These are phyloP conservation scores for Neostapfia colusana DNA, from an alignment of 176 grass and related monocot species.

Conservation along the genomic window DNA sequence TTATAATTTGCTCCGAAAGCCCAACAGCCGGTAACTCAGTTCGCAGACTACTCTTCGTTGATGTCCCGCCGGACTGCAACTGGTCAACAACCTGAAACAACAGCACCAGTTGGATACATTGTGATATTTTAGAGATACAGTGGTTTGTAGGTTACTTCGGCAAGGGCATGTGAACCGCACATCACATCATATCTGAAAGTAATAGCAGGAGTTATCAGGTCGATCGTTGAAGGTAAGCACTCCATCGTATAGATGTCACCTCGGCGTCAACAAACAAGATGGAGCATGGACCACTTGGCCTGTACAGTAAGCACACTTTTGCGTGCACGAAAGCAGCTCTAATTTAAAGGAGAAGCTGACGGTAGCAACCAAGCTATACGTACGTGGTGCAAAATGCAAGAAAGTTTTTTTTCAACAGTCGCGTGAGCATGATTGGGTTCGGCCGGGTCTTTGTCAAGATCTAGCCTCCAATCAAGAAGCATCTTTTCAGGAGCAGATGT, in stretches of 20 bases:
- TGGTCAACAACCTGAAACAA: conserved; percentile 81
- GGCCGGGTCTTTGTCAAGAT: background rate
- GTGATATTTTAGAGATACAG: background rate
- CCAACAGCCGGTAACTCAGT: conserved; percentile 72
- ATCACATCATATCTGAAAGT: conserved; percentile 2
- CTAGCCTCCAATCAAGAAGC: background rate
- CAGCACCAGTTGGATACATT: conserved; percentile 3
- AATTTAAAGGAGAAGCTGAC: conserved; percentile 9
- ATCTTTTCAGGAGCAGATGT: background rate
- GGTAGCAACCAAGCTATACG: background rate
- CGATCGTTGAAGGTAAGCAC: background rate
- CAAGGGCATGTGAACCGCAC: background rate
- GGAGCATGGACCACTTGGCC: background rate
- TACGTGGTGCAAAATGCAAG: conserved; percentile 1
- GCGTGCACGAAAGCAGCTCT: conserved; percentile 25
- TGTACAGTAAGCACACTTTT: background rate
- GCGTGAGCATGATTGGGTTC: background rate
- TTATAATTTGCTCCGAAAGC: conserved; percentile 38
- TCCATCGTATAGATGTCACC: background rate
- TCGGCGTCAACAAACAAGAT: background rate
- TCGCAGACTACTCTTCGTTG: conserved; percentile 60
- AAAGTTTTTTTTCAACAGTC: background rate
- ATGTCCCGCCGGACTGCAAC: conserved; percentile 68
- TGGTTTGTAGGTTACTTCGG: background rate
- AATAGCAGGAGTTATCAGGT: conserved; percentile 2